A percentile compares a stretch with the other conserved stretches of the same genome.
Conservation (phyloP, 176 grass and related monocot genomes). For the Olyra latifolia region DNA sequence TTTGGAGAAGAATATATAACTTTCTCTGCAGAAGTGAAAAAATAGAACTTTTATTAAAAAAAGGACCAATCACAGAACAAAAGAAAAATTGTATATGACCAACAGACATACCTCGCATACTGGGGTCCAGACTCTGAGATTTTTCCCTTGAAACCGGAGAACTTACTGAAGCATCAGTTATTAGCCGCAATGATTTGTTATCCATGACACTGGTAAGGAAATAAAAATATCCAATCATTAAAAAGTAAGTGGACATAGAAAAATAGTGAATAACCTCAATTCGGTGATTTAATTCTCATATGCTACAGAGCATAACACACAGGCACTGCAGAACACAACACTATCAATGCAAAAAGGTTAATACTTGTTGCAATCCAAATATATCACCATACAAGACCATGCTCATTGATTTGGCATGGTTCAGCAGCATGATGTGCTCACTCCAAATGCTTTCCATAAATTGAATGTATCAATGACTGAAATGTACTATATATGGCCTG, state of each 20-base stretch:
- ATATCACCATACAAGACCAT: background rate
- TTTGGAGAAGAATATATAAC: constrained; percentile 87
- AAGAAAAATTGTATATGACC: constrained; percentile 26
- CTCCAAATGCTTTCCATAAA: background rate
- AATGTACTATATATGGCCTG: background rate
- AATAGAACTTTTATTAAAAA: constrained; percentile 15
- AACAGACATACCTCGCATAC: constrained; percentile 72
- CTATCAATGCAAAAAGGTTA: background rate
- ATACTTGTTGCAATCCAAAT: constrained; percentile 21
- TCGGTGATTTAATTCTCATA: background rate
- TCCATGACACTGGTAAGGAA: constrained; percentile 79
- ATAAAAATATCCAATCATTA: constrained; percentile 34
- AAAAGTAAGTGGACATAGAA: constrained; percentile 13
- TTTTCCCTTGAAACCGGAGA: constrained; percentile 94
- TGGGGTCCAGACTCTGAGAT: constrained; percentile 69
- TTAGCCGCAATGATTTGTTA: constrained; percentile 89
- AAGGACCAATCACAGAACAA: constrained; percentile 6
- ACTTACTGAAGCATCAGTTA: constrained; percentile 80
- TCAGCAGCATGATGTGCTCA: constrained; percentile 5
- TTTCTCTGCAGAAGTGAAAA: constrained; percentile 76
- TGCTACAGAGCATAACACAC: constrained; percentile 20
- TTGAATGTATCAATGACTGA: background rate
- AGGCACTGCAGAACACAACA: background rate
- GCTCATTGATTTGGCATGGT: background rate
- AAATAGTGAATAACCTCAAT: constrained; percentile 20